Evolutionary conservation across 306 rosid species (phyloP).

Genomic region (Hippophae rhamnoides): DNA sequence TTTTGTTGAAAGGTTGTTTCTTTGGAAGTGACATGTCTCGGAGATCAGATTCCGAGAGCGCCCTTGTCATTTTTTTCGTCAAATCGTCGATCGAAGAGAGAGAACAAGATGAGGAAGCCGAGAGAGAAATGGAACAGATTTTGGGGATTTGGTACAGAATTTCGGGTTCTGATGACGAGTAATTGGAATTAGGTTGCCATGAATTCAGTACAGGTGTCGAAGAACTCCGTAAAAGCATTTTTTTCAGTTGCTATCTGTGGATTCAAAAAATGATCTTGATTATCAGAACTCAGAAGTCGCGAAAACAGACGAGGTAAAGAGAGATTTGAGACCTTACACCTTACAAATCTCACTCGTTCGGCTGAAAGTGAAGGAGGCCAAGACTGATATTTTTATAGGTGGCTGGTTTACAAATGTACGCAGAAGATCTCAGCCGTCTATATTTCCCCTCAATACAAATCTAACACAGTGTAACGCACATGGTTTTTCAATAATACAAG

Average conservation of each 20-base stretch:
- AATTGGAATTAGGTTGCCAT: slow-evolving; percentile 27
- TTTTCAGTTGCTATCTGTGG: background rate
- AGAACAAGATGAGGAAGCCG: slow-evolving; percentile 8
- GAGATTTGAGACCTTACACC: background rate
- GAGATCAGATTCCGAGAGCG: slow-evolving; percentile 22
- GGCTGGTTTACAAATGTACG: background rate
- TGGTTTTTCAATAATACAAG: background rate
- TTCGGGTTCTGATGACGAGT: slow-evolving; percentile 17
- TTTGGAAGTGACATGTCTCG: slow-evolving; percentile 21
- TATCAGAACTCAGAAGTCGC: background rate
- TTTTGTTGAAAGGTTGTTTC: slow-evolving; percentile 2
- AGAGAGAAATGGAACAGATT: slow-evolving; percentile 10
- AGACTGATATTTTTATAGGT: slow-evolving; percentile 11
- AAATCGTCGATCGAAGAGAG: slow-evolving; percentile 3
- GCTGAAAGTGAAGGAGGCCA: background rate
- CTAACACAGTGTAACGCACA: background rate
- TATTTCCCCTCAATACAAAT: background rate
- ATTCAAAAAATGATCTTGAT: background rate
- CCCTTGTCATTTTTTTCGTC: slow-evolving; percentile 16
- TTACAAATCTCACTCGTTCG: background rate
- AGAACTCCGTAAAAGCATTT: slow-evolving; percentile 34
- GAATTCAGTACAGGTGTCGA: slow-evolving; percentile 31
- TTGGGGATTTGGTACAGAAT: slow-evolving; percentile 12
- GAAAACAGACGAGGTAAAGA: background rate
- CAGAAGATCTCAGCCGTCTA: slow-evolving; percentile 31